phyloP scores from a whole-genome alignment of 2,329 filamentous ascomycete genomes.

The Aspergillus pseudonomiae region DNA sequence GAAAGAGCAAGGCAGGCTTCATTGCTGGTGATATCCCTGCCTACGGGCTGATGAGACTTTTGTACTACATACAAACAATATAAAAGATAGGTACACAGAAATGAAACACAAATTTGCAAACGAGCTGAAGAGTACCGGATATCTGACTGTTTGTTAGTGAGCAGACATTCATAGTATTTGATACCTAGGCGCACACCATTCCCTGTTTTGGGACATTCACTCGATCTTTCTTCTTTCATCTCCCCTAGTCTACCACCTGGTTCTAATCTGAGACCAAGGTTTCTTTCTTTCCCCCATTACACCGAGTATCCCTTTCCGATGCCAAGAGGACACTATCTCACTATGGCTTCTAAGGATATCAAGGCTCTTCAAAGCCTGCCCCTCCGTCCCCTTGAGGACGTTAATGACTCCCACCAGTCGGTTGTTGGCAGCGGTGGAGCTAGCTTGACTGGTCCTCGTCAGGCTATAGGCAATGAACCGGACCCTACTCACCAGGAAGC shows the following conservation, averaged over 20 bases:
- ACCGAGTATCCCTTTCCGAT: background rate
- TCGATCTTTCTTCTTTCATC: background rate
- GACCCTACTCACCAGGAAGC: background rate
- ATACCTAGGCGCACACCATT: background rate
- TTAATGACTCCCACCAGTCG: background rate
- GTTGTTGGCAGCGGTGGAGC: background rate
- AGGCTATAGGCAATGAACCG: background rate
- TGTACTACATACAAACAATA: background rate
- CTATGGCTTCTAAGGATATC: background rate
- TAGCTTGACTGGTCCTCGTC: too few species aligned
- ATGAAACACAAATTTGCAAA: background rate
- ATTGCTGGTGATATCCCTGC: background rate
- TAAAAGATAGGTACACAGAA: background rate
- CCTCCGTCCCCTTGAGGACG: background rate
- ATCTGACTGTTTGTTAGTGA: background rate
- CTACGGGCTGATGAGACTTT: background rate
- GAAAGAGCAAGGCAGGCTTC: background rate
- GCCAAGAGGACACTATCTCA: background rate
- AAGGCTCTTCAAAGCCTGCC: background rate
- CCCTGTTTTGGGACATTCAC: background rate
- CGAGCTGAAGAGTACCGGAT: background rate
- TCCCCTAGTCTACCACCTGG: background rate
- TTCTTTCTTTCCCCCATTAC: background rate
- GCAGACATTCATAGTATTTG: background rate
- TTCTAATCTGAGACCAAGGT: background rate